A percentile compares a stretch with the other conserved stretches of the same genome.
phyloP scores from a whole-genome alignment of 1,284 basidiomycete genomes.

The Stygiomarasmius scandens region DNA sequence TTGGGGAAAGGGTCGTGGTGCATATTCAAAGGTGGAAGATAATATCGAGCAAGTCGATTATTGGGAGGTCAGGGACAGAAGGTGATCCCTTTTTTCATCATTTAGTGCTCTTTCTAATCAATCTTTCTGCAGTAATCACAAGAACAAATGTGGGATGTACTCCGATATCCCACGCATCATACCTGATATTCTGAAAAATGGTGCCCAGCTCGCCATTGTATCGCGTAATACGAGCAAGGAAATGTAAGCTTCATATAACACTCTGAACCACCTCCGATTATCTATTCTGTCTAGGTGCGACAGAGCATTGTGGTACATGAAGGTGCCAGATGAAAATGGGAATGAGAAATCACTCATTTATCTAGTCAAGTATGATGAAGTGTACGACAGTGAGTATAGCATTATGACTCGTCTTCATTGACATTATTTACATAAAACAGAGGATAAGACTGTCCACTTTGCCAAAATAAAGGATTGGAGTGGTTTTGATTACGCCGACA shows the following conservation, averaged over 20 bases:
- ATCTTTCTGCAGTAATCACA: background rate
- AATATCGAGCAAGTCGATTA: conserved; percentile 2
- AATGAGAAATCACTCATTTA: conserved; percentile 9
- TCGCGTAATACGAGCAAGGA: conserved; percentile 19
- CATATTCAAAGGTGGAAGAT: background rate
- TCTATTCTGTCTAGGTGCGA: conserved; percentile 4
- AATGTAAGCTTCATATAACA: conserved; percentile 6
- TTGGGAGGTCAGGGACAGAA: conserved; percentile 4
- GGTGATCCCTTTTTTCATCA: background rate
- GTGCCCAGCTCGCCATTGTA: conserved; percentile 17
- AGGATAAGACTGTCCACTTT: conserved; percentile 15
- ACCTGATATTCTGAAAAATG: conserved; percentile 15
- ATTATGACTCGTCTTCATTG: too few relatives aligned
- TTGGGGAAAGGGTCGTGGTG: conserved; percentile 1
- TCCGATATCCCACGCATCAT: conserved; percentile 16
- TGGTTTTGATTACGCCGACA: conserved; percentile 14
- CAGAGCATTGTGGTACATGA: conserved; percentile 2
- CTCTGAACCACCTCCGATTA: background rate
- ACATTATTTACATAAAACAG: background rate
- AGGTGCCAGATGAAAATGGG: background rate
- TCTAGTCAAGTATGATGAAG: conserved; percentile 12
- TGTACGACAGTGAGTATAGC: conserved; percentile 15
- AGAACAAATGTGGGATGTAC: conserved; percentile 12
- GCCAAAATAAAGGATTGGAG: conserved; percentile 15
- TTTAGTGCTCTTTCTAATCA: background rate